Evolutionary conservation across 2,329 filamentous ascomycete species (phyloP), one percentile per base, ranked within the genome.

Genomic region (Fusarium robinianum): DNA sequence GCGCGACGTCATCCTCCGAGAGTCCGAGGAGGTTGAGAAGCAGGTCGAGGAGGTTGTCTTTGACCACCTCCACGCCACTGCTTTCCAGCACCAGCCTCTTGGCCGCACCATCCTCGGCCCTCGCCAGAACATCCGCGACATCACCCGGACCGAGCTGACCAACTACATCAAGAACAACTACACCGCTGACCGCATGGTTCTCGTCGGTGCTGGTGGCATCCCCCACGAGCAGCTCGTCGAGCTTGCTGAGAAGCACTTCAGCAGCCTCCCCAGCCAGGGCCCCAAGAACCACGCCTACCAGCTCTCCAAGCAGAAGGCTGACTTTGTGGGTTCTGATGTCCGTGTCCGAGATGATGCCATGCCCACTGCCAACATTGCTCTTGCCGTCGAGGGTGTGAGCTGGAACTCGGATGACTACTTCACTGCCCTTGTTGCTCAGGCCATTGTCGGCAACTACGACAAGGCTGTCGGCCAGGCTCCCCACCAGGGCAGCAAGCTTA

Each of bases 91-190:
- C 70, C 94, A 99, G 79, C 87, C 94, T 53, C 84, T 99, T 49
- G 94, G 94, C 72, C 91, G 94, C 70, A 99, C 94, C 63, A 99
- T 99, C 71, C 84, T 99, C 56, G 94, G 94, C 61, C 94, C 94
- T 61, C 91, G 90, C 75, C 85, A 99, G 80, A 99, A 99, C 82
- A 99, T 99, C 72, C 84, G 90, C 72, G 90, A 87, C 73, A 99
- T 99, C 75, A 86, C 87, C 73, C 87, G 90, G 65, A 83, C 89
- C 64, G 92, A 99, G 74, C 81, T 99, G 61, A 77, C 80, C 72
- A 88, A 88, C 78, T 99, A 99, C 79, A 97, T 99, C 82, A 96
- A 95, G 82, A 94, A 83, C 77, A 99, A 99, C 84, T 99, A 99
- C 82, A 96, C 91, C 46, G 92, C 94, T 58, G 94, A 99, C 77